Percentiles rank a stretch among this genome's conserved stretches.
phyloP scores from a whole-genome alignment of 2,329 filamentous ascomycete species.

The Coniochaeta sp. region DNA sequence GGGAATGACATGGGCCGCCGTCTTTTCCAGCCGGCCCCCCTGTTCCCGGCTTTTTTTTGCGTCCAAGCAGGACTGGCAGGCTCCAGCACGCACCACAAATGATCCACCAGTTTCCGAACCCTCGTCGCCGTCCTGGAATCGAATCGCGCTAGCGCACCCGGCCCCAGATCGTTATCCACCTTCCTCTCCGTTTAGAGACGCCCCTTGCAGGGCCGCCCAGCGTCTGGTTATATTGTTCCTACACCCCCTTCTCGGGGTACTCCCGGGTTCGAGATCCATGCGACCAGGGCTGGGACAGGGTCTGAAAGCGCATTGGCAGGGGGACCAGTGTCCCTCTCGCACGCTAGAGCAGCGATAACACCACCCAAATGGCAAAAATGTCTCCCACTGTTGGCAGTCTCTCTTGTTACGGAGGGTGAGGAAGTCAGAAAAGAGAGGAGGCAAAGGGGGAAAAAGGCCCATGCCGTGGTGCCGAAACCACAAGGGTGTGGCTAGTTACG shows the following conservation, averaged over 20 bases:
- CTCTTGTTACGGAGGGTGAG: neutral
- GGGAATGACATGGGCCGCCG: neutral
- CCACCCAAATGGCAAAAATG: too few relatives aligned
- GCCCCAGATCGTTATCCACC: slow-evolving; percentile 2
- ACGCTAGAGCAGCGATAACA: neutral
- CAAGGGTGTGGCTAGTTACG: neutral
- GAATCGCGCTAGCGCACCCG: slow-evolving; percentile 1
- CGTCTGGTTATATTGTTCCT: neutral
- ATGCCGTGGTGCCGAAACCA: slow-evolving; percentile 3
- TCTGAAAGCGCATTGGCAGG: neutral
- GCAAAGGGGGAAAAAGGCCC: neutral
- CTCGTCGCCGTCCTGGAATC: slow-evolving; percentile 1
- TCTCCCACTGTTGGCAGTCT: neutral
- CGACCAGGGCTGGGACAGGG: neutral
- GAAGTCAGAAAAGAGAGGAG: too few relatives aligned
- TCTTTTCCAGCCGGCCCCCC: neutral
- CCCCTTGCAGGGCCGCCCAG: neutral
- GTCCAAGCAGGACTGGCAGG: too few relatives aligned
- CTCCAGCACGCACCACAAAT: neutral
- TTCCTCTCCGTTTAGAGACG: neutral
- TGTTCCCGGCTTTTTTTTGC: neutral
- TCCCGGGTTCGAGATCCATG: slow-evolving; percentile 1
- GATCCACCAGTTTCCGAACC: slow-evolving; percentile 1
- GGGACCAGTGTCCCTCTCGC: neutral
- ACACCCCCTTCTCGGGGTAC: neutral